Evolutionary conservation across 768 basidiomycete species (phyloP).

Genomic region (Leccinum variicolor): DNA sequence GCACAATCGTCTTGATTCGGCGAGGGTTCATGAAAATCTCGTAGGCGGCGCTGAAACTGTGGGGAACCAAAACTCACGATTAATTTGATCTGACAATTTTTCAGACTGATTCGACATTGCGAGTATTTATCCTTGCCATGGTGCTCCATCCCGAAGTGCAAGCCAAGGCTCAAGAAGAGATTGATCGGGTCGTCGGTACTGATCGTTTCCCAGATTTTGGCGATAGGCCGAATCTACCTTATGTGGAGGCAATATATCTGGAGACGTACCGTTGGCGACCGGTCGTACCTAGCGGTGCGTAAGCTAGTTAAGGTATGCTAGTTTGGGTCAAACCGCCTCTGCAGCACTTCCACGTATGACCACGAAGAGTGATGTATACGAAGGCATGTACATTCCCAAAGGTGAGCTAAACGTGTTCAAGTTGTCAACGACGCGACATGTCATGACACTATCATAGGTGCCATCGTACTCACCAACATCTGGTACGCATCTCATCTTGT

Average conservation of each 20-base stretch:
- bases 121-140: constrained; percentile 34
- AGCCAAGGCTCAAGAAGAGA: constrained; percentile 29
- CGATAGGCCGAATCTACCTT: constrained; percentile 29
- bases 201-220: constrained; percentile 27
- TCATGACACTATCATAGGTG: constrained; percentile 8
- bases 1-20: not conserved
- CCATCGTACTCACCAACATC: constrained; percentile 21
- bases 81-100: not conserved
- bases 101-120: constrained; percentile 15
- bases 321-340: not conserved
- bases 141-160: constrained; percentile 31
- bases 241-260: constrained; percentile 28
- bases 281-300: constrained; percentile 26
- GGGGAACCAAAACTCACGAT: not conserved
- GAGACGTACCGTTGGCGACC: constrained; percentile 34
- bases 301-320: not conserved
- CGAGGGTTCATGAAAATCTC: not conserved
- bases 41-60: constrained; percentile 29
- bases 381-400: constrained; percentile 30
- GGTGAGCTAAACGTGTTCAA: constrained; percentile 10
- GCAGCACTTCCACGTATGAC: constrained; percentile 25
- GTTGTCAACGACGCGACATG: not conserved
- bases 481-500: constrained; percentile 16
- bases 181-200: constrained; percentile 30
- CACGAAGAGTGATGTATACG: constrained; percentile 20